A percentile compares a stretch with the other conserved stretches of the same genome.
These are phyloP conservation scores for Nothopassalora personata DNA, from an alignment of 2,329 filamentous ascomycete genomes.

Conservation along the genomic window DNA sequence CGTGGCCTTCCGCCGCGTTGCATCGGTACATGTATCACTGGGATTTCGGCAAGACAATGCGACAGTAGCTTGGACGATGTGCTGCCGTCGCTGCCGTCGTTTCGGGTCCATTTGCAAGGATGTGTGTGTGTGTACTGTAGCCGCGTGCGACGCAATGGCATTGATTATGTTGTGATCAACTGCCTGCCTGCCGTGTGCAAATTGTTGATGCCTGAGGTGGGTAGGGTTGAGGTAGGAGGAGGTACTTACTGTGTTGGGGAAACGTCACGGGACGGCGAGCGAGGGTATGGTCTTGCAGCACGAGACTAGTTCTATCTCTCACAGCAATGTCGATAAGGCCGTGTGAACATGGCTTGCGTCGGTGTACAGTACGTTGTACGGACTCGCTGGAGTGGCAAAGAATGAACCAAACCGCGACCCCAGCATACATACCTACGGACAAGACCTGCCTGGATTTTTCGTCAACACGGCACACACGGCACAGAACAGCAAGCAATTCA, in stretches of 20 bases:
- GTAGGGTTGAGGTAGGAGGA: background rate
- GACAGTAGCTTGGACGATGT: background rate
- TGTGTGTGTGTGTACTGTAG: no score
- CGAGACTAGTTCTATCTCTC: no score
- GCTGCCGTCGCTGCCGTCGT: background rate
- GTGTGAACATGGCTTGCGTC: no score
- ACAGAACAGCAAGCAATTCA: background rate
- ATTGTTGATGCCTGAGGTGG: background rate
- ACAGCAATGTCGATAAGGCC: no score
- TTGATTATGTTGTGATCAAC: background rate
- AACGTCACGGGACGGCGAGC: background rate
- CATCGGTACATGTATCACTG: background rate
- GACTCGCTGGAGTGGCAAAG: no score
- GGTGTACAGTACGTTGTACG: no score
- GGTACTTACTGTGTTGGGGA: background rate
- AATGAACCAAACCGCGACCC: background rate
- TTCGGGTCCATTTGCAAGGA: background rate
- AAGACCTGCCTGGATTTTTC: background rate
- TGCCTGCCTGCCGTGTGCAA: background rate
- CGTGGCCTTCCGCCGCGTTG: background rate
- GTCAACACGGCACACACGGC: background rate
- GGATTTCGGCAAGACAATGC: background rate
- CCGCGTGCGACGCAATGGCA: background rate
- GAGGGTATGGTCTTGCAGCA: no score
- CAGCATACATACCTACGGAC: background rate